Evolutionary conservation across 768 basidiomycete species (phyloP).

Genomic region (Lepiota subincarnata): DNA sequence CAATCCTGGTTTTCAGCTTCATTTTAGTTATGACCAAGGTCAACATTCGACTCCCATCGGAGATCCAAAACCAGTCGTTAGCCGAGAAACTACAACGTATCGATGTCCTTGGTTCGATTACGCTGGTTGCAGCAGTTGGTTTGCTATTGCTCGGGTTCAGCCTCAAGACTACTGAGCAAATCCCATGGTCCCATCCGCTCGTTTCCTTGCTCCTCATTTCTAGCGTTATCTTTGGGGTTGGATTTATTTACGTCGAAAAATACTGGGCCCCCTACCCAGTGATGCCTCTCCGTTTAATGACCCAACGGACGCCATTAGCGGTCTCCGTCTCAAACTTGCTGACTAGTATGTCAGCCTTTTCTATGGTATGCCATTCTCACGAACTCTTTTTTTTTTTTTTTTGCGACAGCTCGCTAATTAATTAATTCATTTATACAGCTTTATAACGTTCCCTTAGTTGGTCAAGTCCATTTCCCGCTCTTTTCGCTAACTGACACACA

Average conservation of each 20-base stretch:
- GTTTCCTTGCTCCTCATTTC: slow-evolving; percentile 62
- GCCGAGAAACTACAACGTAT: slow-evolving; percentile 71
- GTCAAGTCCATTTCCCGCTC: slow-evolving; percentile 19
- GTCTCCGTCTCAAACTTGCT: slow-evolving; percentile 79
- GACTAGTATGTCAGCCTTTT: slow-evolving; percentile 73
- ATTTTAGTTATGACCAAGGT: slow-evolving; percentile 71
- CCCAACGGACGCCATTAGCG: slow-evolving; percentile 74
- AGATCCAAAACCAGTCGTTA: slow-evolving; percentile 53
- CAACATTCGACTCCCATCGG: slow-evolving; percentile 69
- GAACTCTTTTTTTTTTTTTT: neutral
- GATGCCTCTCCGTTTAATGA: slow-evolving; percentile 80
- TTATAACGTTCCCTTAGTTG: slow-evolving; percentile 80
- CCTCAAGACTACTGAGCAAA: slow-evolving; percentile 73
- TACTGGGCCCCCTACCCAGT: slow-evolving; percentile 79
- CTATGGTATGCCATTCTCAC: slow-evolving; percentile 50
- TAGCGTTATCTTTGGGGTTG: slow-evolving; percentile 48
- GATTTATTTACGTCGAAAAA: slow-evolving; percentile 79
- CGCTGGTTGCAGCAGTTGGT: slow-evolving; percentile 69
- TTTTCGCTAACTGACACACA: neutral
- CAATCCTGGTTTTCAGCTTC: slow-evolving; percentile 69
- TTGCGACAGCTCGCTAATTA: slow-evolving; percentile 1
- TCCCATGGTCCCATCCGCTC: slow-evolving; percentile 70
- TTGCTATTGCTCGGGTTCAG: slow-evolving; percentile 73
- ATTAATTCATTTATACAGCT: slow-evolving; percentile 44
- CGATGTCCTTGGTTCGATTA: slow-evolving; percentile 80